Evolutionary conservation across 2,329 filamentous ascomycete species (phyloP).

Genomic region (Neonectria faginata): DNA sequence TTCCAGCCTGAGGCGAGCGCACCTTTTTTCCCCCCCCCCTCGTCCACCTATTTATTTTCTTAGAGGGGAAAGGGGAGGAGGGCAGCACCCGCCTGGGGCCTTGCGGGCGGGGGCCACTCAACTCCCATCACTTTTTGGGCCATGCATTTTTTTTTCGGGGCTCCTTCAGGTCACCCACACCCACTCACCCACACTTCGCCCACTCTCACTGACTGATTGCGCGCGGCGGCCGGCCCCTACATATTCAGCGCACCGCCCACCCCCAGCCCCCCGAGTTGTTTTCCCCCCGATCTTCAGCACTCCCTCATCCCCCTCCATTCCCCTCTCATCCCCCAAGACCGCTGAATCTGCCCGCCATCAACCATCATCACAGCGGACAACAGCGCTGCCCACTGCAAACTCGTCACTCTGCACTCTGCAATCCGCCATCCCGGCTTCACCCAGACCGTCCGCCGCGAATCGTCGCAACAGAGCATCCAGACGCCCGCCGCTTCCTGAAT

Average conservation of each 20-base stretch:
- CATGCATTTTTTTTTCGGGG: slow-evolving; percentile 31
- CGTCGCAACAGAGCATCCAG: slow-evolving; percentile 10
- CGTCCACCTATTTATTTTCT: not conserved
- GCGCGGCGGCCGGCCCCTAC: slow-evolving; percentile 48
- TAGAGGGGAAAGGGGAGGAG: slow-evolving; percentile 14
- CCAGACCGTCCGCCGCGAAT: slow-evolving; percentile 14
- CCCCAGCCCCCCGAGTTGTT: slow-evolving; percentile 48
- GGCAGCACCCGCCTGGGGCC: slow-evolving; percentile 12
- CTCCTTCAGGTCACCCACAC: slow-evolving; percentile 32
- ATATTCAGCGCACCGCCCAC: slow-evolving; percentile 53
- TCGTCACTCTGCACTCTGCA: slow-evolving; percentile 17
- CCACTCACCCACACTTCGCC: slow-evolving; percentile 3
- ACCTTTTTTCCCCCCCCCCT: not conserved
- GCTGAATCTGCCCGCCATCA: slow-evolving; percentile 43
- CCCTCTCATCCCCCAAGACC: slow-evolving; percentile 44
- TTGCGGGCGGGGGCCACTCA: slow-evolving; percentile 15
- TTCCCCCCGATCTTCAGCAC: slow-evolving; percentile 48
- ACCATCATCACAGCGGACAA: slow-evolving; percentile 36
- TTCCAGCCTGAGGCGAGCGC: not conserved
- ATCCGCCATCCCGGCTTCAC: slow-evolving; percentile 16
- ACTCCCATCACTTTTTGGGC: slow-evolving; percentile 22
- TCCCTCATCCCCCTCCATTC: slow-evolving; percentile 44
- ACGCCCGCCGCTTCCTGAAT: slow-evolving; percentile 15
- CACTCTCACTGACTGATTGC: slow-evolving; percentile 48
- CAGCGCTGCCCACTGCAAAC: slow-evolving; percentile 39